Evolutionary conservation across 2,329 filamentous ascomycete species (phyloP).

Genomic region (Plenodomus tracheiphilus): DNA sequence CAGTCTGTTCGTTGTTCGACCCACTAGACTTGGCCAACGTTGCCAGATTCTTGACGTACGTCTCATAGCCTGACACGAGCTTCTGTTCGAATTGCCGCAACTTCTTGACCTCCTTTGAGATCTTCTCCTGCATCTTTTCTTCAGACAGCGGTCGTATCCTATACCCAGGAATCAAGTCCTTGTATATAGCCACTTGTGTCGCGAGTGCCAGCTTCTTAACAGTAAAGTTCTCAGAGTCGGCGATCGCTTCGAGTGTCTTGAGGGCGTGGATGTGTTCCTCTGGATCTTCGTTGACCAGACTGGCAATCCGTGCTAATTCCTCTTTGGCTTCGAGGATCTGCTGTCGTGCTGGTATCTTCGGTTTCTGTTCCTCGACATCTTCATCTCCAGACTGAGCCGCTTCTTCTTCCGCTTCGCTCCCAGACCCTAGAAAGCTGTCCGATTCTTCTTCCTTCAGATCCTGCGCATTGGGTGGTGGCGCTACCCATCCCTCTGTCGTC

Average conservation of each 20-base stretch:
- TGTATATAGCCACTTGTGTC: conserved; percentile 88
- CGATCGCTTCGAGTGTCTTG: conserved; percentile 75
- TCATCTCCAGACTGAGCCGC: conserved; percentile 47
- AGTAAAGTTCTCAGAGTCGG: conserved; percentile 67
- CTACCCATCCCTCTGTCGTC: conserved; percentile 74
- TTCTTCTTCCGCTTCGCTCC: conserved; percentile 55
- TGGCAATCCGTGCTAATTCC: conserved; percentile 82
- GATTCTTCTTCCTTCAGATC: conserved; percentile 58
- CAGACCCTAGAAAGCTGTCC: conserved; percentile 65
- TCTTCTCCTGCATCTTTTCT: conserved; percentile 72
- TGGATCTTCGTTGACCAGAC: conserved; percentile 83
- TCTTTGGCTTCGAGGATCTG: conserved; percentile 89
- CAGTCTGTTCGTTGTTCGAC: conserved; percentile 42
- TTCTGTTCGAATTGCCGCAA: conserved; percentile 85
- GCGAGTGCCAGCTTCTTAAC: conserved; percentile 85
- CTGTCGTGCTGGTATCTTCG: conserved; percentile 72
- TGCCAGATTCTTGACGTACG: conserved; percentile 76
- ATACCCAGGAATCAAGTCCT: conserved; percentile 95
- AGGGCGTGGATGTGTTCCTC: conserved; percentile 85
- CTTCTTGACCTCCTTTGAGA: conserved; percentile 89
- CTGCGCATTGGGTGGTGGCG: conserved; percentile 54
- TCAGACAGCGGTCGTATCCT: conserved; percentile 82
- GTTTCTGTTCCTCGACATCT: conserved; percentile 54
- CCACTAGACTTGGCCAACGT: conserved; percentile 65
- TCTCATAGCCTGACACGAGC: conserved; percentile 81